A percentile compares a stretch with the other conserved stretches of the same genome.
Conservation (phyloP, 1,284 basidiomycete genomes). For the Pseudozyma tsukubaensis region DNA sequence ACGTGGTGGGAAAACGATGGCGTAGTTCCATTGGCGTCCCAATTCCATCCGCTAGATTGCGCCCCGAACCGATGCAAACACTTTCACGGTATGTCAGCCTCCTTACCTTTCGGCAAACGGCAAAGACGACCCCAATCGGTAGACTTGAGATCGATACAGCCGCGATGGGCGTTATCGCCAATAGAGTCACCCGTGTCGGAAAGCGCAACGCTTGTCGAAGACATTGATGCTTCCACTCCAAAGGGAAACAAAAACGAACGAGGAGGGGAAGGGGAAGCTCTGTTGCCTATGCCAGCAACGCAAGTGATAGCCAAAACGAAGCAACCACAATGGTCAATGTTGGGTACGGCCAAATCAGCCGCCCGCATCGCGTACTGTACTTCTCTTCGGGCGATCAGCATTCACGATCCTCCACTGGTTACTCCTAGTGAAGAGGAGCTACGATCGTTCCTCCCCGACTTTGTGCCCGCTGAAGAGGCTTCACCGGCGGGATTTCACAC, state of each 20-base stretch:
- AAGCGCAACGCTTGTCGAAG: conserved; percentile 15
- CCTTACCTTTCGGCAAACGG: conserved; percentile 14
- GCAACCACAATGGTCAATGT: conserved; percentile 5
- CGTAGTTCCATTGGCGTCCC: conserved; percentile 51
- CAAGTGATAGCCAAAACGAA: background rate
- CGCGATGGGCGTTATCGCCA: too few relatives aligned
- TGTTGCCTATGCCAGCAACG: conserved; percentile 20
- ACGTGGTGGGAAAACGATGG: conserved; percentile 55
- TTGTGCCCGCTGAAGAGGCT: conserved; percentile 1
- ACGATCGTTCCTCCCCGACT: conserved; percentile 19
- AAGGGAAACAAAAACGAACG: background rate
- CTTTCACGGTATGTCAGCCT: conserved; percentile 26
- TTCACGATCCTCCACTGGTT: conserved; percentile 20
- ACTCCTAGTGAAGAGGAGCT: conserved; percentile 37
- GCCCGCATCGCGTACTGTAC: conserved; percentile 27
- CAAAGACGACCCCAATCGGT: conserved; percentile 16
- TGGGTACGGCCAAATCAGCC: conserved; percentile 11
- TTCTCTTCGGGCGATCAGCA: conserved; percentile 20
- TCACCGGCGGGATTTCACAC: background rate
- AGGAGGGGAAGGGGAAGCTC: too few relatives aligned
- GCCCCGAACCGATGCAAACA: conserved; percentile 21
- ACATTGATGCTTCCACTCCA: background rate
- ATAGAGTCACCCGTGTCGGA: conserved; percentile 1
- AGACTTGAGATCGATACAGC: background rate
- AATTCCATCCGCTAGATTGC: conserved; percentile 53